Evolutionary conservation across 2,329 filamentous ascomycete species (phyloP).

Genomic region (Ceratocystis cubensis): DNA sequence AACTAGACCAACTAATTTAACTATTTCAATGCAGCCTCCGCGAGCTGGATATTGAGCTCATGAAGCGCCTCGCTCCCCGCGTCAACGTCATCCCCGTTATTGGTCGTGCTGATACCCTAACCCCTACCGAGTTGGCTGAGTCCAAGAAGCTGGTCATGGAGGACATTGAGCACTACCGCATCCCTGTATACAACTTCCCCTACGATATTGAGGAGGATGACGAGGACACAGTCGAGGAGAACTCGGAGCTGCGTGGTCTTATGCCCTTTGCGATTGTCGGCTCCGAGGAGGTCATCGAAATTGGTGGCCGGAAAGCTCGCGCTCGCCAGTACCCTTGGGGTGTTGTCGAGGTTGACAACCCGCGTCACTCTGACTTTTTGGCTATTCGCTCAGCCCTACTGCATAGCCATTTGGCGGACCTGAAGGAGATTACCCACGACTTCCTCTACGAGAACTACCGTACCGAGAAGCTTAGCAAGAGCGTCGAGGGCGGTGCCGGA

Average conservation of each 20-base stretch:
- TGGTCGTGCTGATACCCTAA: conserved; percentile 94
- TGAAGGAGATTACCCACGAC: conserved; percentile 99
- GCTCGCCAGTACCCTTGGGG: conserved; percentile 98
- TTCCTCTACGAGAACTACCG: conserved; percentile 99
- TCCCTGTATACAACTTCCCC: conserved; percentile 99
- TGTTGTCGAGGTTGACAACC: conserved; percentile 97
- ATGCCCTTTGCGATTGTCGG: conserved; percentile 99
- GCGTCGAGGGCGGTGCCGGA: conserved; percentile 79
- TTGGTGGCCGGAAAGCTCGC: conserved; percentile 81
- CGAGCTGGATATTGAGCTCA: conserved; percentile 97
- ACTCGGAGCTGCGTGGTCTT: conserved; percentile 87
- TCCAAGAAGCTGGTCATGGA: conserved; percentile 99
- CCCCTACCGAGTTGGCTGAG: conserved; percentile 88
- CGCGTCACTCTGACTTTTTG: conserved; percentile 95
- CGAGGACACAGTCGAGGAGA: conserved; percentile 98
- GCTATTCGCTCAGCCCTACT: conserved; percentile 92
- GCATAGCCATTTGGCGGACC: conserved; percentile 92
- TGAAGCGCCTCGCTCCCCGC: conserved; percentile 96
- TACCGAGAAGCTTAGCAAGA: conserved; percentile 99
- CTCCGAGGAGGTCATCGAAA: conserved; percentile 88
- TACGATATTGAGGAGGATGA: conserved; percentile 99
- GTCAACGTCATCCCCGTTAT: conserved; percentile 99
- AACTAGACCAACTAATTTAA: conserved; percentile 20
- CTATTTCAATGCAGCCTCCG: conserved; percentile 53
- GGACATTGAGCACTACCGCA: conserved; percentile 99